A percentile compares a stretch with the other conserved stretches of the same genome.
phyloP scores from a whole-genome alignment of 2,329 filamentous ascomycete species.

The Penicillium polonicum region DNA sequence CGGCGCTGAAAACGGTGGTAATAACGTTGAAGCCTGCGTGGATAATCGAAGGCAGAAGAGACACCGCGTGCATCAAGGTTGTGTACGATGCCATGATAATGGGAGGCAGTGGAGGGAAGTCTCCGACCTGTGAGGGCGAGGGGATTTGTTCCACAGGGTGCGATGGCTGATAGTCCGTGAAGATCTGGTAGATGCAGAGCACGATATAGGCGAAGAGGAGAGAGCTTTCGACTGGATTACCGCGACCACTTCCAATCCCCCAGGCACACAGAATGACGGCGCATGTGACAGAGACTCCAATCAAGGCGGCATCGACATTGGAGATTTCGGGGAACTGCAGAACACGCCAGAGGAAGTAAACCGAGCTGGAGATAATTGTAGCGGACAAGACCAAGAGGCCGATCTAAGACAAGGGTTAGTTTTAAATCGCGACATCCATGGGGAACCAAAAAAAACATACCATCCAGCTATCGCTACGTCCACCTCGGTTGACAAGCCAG shows the following conservation, averaged over 20 bases:
- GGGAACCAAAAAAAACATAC: constrained; percentile 52
- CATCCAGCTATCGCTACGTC: constrained; percentile 95
- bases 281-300: constrained; percentile 88
- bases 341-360: constrained; percentile 96
- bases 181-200: constrained; percentile 98
- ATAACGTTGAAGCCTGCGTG: constrained; percentile 83
- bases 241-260: constrained; percentile 89
- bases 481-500: constrained; percentile 85
- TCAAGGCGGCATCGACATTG: constrained; percentile 87
- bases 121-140: constrained; percentile 58
- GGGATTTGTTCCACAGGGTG: constrained; percentile 57
- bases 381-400: constrained; percentile 82
- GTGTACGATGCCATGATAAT: constrained; percentile 99
- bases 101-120: constrained; percentile 92
- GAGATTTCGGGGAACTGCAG: constrained; percentile 89
- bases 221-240: constrained; percentile 93
- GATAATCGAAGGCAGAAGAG: constrained; percentile 77
- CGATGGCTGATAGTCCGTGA: constrained; percentile 93
- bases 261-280: constrained; percentile 90
- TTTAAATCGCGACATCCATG: background rate
- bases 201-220: constrained; percentile 95
- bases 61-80: constrained; percentile 79
- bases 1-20: constrained; percentile 88
- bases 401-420: constrained; percentile 59
- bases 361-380: constrained; percentile 85